These are phyloP conservation scores for Phytophthora podocarpi DNA, from an alignment of 352 stramenopile species.

Conservation along the genomic window DNA sequence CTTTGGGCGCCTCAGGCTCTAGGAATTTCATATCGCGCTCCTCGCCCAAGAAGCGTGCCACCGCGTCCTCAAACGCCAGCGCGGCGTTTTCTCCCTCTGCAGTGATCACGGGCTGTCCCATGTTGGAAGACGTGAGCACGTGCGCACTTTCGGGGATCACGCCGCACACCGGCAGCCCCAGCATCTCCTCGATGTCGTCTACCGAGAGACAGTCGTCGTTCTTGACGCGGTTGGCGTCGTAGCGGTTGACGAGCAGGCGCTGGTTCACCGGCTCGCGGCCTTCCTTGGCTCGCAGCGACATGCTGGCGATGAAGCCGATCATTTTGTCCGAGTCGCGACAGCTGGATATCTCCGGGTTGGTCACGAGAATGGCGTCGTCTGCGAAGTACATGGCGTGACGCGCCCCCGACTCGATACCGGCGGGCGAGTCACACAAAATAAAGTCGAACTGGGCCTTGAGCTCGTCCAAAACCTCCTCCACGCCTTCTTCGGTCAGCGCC, in stretches of 20 bases:
- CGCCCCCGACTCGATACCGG: slow-evolving; percentile 90
- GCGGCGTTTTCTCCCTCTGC: slow-evolving; percentile 72
- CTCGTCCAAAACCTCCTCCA: slow-evolving; percentile 85
- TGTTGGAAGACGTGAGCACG: slow-evolving; percentile 93
- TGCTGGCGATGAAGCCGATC: slow-evolving; percentile 94
- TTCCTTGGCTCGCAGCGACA: slow-evolving; percentile 86
- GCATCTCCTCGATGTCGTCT: slow-evolving; percentile 93
- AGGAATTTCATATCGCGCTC: slow-evolving; percentile 89
- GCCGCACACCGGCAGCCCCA: slow-evolving; percentile 89
- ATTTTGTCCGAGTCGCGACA: slow-evolving; percentile 96
- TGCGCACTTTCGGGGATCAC: slow-evolving; percentile 91
- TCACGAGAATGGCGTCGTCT: slow-evolving; percentile 93
- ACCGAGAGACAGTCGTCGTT: slow-evolving; percentile 91
- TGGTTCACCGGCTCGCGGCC: slow-evolving; percentile 76
- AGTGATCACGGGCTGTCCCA: slow-evolving; percentile 92
- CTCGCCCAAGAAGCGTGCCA: slow-evolving; percentile 91
- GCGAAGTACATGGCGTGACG: slow-evolving; percentile 94
- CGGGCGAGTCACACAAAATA: slow-evolving; percentile 91
- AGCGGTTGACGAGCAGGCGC: slow-evolving; percentile 91
- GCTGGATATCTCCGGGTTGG: slow-evolving; percentile 93
- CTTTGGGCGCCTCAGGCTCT: slow-evolving; percentile 80
- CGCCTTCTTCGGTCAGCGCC: slow-evolving; percentile 87
- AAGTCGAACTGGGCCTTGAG: slow-evolving; percentile 88
- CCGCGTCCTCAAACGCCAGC: slow-evolving; percentile 88
- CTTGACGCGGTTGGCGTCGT: slow-evolving; percentile 89